Conservation (phyloP, 2,329 filamentous ascomycete species). For the Aureobasidium sp. region DNA sequence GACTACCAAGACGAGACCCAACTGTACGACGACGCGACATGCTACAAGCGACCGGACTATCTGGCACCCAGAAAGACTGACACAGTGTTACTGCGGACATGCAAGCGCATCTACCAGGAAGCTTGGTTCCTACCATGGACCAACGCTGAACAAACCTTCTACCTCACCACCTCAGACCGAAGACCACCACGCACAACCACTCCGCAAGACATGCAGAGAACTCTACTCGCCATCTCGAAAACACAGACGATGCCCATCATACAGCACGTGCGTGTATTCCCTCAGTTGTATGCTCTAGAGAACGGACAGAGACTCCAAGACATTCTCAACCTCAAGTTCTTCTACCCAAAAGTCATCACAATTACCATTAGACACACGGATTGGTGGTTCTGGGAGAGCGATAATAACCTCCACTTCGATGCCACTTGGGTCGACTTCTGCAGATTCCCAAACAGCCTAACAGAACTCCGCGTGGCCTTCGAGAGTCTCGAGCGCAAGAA, state of each 20-base stretch:
- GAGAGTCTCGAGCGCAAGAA: slow-evolving; percentile 41
- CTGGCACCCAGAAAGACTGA: slow-evolving; percentile 18
- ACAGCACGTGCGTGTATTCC: slow-evolving; percentile 12
- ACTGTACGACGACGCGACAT: slow-evolving; percentile 20
- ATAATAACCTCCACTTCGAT: slow-evolving; percentile 21
- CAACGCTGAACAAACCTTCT: slow-evolving; percentile 10
- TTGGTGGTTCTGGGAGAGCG: slow-evolving; percentile 30
- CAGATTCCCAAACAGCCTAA: slow-evolving; percentile 10
- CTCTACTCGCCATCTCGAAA: not conserved
- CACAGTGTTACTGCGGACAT: slow-evolving; percentile 26
- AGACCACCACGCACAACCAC: slow-evolving; percentile 9
- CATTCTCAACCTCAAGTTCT: slow-evolving; percentile 17
- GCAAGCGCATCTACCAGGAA: slow-evolving; percentile 29
- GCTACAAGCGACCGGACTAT: slow-evolving; percentile 28
- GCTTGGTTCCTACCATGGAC: slow-evolving; percentile 14
- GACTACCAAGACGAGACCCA: slow-evolving; percentile 21
- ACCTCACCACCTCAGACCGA: not conserved
- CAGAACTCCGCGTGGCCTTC: slow-evolving; percentile 37
- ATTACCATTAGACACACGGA: slow-evolving; percentile 29
- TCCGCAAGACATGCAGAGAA: not conserved
- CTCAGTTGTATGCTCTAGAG: slow-evolving; percentile 11
- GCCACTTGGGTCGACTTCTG: slow-evolving; percentile 19
- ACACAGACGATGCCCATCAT: not conserved
- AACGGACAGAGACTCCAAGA: not conserved
- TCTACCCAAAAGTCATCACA: slow-evolving; percentile 21